Conservation (phyloP, 2,329 filamentous ascomycete genomes). For the Waltergamsia citrina region DNA sequence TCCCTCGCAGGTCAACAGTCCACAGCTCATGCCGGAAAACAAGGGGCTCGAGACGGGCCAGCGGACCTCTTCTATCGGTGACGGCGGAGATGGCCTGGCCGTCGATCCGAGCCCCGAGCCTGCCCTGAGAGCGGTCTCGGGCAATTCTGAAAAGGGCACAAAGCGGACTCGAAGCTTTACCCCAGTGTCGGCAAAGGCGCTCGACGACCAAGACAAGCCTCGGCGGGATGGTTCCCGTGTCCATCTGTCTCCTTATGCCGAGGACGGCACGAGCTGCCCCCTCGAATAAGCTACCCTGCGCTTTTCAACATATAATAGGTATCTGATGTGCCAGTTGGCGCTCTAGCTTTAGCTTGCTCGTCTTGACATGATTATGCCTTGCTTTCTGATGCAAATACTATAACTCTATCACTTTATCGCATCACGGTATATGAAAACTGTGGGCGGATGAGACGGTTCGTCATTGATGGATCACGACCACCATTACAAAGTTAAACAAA, state of each 20-base stretch:
- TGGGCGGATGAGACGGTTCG: too few relatives aligned
- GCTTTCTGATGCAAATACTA: too few relatives aligned
- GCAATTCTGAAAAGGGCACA: conserved; percentile 20
- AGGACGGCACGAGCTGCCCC: not conserved
- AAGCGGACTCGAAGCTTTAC: conserved; percentile 39
- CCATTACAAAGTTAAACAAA: too few relatives aligned
- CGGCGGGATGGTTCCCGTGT: conserved; percentile 17
- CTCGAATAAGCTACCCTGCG: not conserved
- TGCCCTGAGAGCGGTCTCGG: conserved; percentile 7
- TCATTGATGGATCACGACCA: too few relatives aligned
- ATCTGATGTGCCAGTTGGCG: too few relatives aligned
- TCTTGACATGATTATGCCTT: too few relatives aligned
- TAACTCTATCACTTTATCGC: too few relatives aligned
- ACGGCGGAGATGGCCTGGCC: conserved; percentile 4
- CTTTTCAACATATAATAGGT: too few relatives aligned
- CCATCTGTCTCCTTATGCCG: conserved; percentile 11
- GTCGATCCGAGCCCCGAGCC: not conserved
- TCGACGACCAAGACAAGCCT: conserved; percentile 38
- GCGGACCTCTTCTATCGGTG: conserved; percentile 5
- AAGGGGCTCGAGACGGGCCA: conserved; percentile 5
- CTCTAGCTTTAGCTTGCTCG: too few relatives aligned
- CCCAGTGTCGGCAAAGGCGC: conserved; percentile 31
- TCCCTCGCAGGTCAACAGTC: conserved; percentile 8
- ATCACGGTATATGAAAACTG: too few relatives aligned
- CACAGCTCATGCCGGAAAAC: conserved; percentile 3